A percentile compares a stretch with the other conserved stretches of the same genome.
phyloP scores from a whole-genome alignment of 2,329 filamentous ascomycete species.

The Cladosporium velox region DNA sequence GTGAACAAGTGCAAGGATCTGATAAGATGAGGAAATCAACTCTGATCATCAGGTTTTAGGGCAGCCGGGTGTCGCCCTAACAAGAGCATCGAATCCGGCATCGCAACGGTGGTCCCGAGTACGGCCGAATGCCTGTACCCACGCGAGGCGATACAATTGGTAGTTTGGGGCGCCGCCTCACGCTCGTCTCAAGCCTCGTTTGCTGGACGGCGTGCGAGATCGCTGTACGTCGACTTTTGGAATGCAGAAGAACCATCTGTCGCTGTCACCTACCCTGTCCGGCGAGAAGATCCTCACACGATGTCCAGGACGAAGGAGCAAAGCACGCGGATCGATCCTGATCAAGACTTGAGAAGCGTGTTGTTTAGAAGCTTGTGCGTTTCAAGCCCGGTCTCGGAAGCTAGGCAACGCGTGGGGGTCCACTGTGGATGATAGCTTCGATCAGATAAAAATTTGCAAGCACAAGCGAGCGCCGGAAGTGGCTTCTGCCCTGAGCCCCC shows the following conservation, averaged over 20 bases:
- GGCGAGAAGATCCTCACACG: background rate
- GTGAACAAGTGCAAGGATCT: constrained; percentile 8
- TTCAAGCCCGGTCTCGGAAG: background rate
- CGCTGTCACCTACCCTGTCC: background rate
- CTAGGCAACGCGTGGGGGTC: background rate
- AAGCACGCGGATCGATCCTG: background rate
- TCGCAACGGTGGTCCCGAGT: background rate
- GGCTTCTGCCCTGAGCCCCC: background rate
- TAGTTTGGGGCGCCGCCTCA: background rate
- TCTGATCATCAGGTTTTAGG: background rate
- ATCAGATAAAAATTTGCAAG: constrained; percentile 10
- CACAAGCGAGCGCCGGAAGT: background rate
- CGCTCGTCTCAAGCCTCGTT: background rate
- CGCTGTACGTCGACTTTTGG: background rate
- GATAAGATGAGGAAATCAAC: constrained; percentile 10
- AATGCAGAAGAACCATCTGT: background rate
- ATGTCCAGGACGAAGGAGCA: background rate
- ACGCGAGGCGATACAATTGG: background rate
- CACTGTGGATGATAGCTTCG: constrained; percentile 4
- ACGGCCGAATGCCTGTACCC: background rate
- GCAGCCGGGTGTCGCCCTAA: background rate
- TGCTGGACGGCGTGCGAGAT: background rate
- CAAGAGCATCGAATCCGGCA: background rate
- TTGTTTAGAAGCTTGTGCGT: constrained; percentile 8
- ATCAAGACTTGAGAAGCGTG: background rate